Evolutionary conservation across 2,329 filamentous ascomycete species (phyloP).

Genomic region (Lecanosticta acicola): DNA sequence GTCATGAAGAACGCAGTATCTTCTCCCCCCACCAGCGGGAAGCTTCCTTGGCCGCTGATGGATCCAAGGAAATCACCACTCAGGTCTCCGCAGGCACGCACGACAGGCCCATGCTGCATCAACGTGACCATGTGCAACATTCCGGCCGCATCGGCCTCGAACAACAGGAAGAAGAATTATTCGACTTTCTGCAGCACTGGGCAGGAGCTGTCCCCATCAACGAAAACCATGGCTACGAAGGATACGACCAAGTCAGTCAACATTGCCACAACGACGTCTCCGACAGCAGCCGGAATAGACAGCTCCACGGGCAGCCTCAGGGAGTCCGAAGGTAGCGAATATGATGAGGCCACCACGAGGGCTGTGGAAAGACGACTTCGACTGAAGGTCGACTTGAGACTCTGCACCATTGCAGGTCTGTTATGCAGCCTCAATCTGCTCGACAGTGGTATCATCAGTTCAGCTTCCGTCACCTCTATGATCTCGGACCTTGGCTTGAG

Average conservation of each 20-base stretch:
- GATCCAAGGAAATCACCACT: too few species aligned
- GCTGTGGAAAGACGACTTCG: slow-evolving; percentile 45
- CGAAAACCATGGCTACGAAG: background rate
- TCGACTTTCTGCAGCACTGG: background rate
- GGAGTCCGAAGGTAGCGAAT: background rate
- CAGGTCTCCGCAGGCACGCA: too few species aligned
- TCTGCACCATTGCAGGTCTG: slow-evolving; percentile 67
- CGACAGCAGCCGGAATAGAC: background rate
- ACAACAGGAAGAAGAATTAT: too few species aligned
- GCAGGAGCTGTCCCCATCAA: background rate
- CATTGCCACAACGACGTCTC: too few species aligned
- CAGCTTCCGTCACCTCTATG: slow-evolving; percentile 65
- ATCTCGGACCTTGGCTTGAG: slow-evolving; percentile 57
- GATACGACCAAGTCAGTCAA: background rate
- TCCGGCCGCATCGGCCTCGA: too few species aligned
- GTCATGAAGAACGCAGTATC: too few species aligned
- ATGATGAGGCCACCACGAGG: background rate
- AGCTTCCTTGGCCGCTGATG: too few species aligned
- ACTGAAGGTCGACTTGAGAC: slow-evolving; percentile 59
- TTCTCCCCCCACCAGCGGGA: too few species aligned
- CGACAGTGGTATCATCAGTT: slow-evolving; percentile 64
- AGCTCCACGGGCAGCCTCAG: background rate
- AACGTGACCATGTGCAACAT: too few species aligned
- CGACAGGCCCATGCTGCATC: too few species aligned
- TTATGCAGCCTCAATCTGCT: slow-evolving; percentile 64